Conservation (phyloP, 2,329 filamentous ascomycete genomes). For the Aspergillus sp. region DNA sequence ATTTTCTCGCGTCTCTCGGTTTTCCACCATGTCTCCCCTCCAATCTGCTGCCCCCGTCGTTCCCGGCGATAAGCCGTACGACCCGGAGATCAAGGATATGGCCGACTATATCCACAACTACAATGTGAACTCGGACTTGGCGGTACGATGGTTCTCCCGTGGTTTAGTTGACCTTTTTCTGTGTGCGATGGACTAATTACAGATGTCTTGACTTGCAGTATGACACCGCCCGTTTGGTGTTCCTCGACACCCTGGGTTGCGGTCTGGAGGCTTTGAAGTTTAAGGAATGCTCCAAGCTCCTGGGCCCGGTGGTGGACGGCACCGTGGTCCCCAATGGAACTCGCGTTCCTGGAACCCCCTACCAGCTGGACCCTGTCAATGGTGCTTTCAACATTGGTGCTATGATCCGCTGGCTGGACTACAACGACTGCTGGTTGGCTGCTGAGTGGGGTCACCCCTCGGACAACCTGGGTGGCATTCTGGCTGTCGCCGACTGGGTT, state of each 20-base stretch:
- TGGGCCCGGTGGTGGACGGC: slow-evolving; percentile 87
- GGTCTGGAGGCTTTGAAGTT: slow-evolving; percentile 94
- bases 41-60: slow-evolving; percentile 41
- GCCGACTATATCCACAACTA: slow-evolving; percentile 93
- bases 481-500: slow-evolving; percentile 96
- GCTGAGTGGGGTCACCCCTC: slow-evolving; percentile 99
- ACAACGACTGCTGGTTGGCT: slow-evolving; percentile 99
- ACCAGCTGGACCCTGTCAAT: slow-evolving; percentile 91
- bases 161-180: background rate
- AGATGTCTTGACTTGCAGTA: slow-evolving; percentile 47
- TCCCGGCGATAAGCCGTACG: slow-evolving; percentile 62
- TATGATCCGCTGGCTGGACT: slow-evolving; percentile 99
- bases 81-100: slow-evolving; percentile 93
- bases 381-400: slow-evolving; percentile 98
- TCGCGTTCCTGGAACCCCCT: slow-evolving; percentile 86
- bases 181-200: background rate
- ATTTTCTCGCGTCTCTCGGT: slow-evolving; percentile 33
- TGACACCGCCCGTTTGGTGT: slow-evolving; percentile 94
- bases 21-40: slow-evolving; percentile 48
- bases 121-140: slow-evolving; percentile 85
- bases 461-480: slow-evolving; percentile 95
- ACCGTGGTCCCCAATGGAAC: slow-evolving; percentile 90
- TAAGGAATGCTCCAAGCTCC: slow-evolving; percentile 91
- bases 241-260: slow-evolving; percentile 95
- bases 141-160: slow-evolving; percentile 61